These are phyloP conservation scores for Panaeolus cyanescens DNA, from an alignment of 768 basidiomycete genomes.

Conservation along the genomic window DNA sequence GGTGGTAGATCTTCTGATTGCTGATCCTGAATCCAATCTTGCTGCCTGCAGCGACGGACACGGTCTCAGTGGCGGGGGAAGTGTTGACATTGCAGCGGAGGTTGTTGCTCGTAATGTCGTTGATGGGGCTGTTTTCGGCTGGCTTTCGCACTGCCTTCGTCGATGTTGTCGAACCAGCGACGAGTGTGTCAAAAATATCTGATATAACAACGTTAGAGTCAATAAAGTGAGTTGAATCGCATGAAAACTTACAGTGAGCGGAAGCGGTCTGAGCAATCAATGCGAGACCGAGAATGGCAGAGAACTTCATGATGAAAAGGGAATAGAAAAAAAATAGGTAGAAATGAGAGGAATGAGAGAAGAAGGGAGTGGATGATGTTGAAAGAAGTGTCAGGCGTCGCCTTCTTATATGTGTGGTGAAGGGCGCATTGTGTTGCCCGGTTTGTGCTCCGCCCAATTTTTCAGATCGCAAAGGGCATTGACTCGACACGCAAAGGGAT, in stretches of 20 bases:
- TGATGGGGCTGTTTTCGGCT: slow-evolving; percentile 33
- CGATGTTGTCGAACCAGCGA: slow-evolving; percentile 27
- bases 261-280: slow-evolving; percentile 1
- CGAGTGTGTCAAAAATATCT: slow-evolving; percentile 35
- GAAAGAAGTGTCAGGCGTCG: not conserved
- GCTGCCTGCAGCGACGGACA: slow-evolving; percentile 38
- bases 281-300: not conserved
- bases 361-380: not conserved
- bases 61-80: slow-evolving; percentile 36
- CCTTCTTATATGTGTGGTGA: not conserved
- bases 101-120: slow-evolving; percentile 27
- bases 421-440: not conserved
- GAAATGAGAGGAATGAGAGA: not conserved
- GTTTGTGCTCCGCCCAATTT: not conserved
- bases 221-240: not conserved
- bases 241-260: not conserved
- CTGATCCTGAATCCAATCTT: slow-evolving; percentile 39
- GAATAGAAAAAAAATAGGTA: not conserved
- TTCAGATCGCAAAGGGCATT: not conserved
- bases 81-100: slow-evolving; percentile 44
- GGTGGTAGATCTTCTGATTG: slow-evolving; percentile 44
- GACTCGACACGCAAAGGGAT: not conserved
- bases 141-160: slow-evolving; percentile 35
- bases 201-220: not conserved
- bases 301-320: not conserved